Base-by-base conservation (phyloP, 108 stramenopile species). In the Skeletonema costatum region DNA sequence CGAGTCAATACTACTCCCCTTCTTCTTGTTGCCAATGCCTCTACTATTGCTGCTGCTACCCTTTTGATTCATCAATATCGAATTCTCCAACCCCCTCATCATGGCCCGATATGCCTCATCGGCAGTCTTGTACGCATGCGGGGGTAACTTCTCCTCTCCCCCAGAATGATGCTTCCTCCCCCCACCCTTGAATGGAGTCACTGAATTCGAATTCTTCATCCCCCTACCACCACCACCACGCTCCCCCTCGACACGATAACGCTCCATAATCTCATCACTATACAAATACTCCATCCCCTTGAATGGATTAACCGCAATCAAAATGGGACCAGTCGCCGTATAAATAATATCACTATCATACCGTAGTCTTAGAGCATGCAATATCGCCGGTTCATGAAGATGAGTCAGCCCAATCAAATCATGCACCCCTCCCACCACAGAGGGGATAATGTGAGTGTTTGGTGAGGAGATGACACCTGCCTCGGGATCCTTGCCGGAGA, bases 291-390 rank as follows among this genome's bases (percentile, higher is more conserved):
- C 91, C 88, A 97, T 95, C 32, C 74, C 76, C 85, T 96, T 95
- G 90, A 96, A 99, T 32, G 98, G 97, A 82, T 98, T 98, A 50
- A 98, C 85, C 4, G 97, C 95, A 73, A 99, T 87, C 53, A 98
- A 81, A 66, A 98, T 93, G 11, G 96, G 95, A 29, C 97, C 97
- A 0, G 94, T 95, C 48, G 83, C 64, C 9, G 97, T 98, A 82
- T 98, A 98, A 71, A 97, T 98, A 39, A 92, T 86, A 69, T 96
- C 87, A 17, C 69, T 59, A 56, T 88, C 87, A 82, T 94, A 97
- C 13, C 97, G 82, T 50, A 89, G 65, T 25, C 91, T 78, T 13
- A 96, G 71, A 11, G 89, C 86, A 77, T 96, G 92, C 17, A 96
- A 63, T 68, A 96, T 90, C n/a, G 95, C 89, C 53, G 92, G 90